Evolutionary conservation across 495 filamentous ascomycete species (phyloP).

Genomic region (Aspergillus taichungensis): DNA sequence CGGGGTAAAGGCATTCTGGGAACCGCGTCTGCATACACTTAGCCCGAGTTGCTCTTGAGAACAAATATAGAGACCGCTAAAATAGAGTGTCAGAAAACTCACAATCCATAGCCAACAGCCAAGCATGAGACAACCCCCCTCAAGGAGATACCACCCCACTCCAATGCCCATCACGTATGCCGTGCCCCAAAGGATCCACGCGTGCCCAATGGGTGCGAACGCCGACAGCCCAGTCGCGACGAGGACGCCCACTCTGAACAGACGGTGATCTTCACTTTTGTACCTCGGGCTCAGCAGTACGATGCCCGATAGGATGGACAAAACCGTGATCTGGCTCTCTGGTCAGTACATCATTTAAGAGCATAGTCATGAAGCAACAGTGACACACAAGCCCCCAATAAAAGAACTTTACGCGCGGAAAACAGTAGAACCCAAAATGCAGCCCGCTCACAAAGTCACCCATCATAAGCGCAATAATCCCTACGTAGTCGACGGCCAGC

Average conservation of each 20-base stretch:
- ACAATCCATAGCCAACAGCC: slow-evolving; percentile 4
- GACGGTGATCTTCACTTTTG: slow-evolving; percentile 6
- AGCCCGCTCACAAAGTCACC: slow-evolving; percentile 16
- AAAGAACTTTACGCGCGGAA: slow-evolving; percentile 3
- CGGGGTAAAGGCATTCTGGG: too few relatives aligned
- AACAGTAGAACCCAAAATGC: slow-evolving; percentile 18
- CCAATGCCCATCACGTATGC: slow-evolving; percentile 32
- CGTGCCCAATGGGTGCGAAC: slow-evolving; percentile 40
- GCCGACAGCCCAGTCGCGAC: slow-evolving; percentile 39
- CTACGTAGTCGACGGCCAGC: slow-evolving; percentile 13
- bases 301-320: slow-evolving; percentile 10
- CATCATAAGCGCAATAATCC: slow-evolving; percentile 13
- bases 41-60: too few relatives aligned
- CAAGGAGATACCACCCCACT: slow-evolving; percentile 35
- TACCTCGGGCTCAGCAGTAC: slow-evolving; percentile 11
- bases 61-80: too few relatives aligned
- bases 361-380: neutral
- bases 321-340: neutral
- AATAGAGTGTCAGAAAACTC: too few relatives aligned
- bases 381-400: slow-evolving; percentile 15
- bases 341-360: neutral
- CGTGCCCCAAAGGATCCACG: slow-evolving; percentile 30
- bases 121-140: slow-evolving; percentile 24
- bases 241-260: slow-evolving; percentile 32
- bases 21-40: too few relatives aligned